phyloP scores from a whole-genome alignment of 257 asterid species.

The Forsythia viridissima region DNA sequence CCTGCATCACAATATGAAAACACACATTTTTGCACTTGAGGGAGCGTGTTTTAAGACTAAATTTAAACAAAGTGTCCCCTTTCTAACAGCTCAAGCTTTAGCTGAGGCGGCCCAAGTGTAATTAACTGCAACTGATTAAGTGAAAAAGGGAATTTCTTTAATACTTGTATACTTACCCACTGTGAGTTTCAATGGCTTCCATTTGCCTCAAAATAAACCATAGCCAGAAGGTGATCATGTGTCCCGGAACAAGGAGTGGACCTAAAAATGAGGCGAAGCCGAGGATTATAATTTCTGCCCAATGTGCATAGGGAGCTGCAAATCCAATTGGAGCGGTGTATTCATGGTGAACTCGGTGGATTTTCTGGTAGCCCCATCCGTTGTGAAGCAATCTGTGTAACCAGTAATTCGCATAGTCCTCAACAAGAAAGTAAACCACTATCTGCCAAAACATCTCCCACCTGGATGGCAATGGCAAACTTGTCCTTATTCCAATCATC shows the following conservation, averaged over 20 bases:
- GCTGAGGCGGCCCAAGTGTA: no score
- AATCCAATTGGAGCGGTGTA: conserved; percentile 70
- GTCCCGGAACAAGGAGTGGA: conserved; percentile 62
- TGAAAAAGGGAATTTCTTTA: not conserved
- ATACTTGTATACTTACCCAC: conserved; percentile 41
- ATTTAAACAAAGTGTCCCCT: not conserved
- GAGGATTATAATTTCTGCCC: conserved; percentile 68
- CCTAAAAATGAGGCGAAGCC: conserved; percentile 75
- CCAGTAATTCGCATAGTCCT: conserved; percentile 79
- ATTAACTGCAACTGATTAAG: no score
- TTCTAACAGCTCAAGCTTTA: not conserved
- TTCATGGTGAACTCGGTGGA: conserved; percentile 77
- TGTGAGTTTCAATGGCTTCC: conserved; percentile 74
- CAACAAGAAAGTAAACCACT: conserved; percentile 56
- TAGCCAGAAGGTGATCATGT: conserved; percentile 73
- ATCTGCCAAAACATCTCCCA: conserved; percentile 58
- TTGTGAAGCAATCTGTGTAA: conserved; percentile 63
- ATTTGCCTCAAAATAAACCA: conserved; percentile 67
- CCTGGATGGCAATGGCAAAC: conserved; percentile 65
- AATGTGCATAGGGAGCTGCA: conserved; percentile 79
- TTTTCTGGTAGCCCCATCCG: conserved; percentile 66
- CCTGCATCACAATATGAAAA: conserved; percentile 31
- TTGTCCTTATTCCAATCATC: conserved; percentile 69
- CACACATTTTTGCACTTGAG: not conserved
- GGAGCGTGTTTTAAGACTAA: not conserved